Conservation (phyloP, 2,329 filamentous ascomycete genomes). For the Colletotrichum lupini region DNA sequence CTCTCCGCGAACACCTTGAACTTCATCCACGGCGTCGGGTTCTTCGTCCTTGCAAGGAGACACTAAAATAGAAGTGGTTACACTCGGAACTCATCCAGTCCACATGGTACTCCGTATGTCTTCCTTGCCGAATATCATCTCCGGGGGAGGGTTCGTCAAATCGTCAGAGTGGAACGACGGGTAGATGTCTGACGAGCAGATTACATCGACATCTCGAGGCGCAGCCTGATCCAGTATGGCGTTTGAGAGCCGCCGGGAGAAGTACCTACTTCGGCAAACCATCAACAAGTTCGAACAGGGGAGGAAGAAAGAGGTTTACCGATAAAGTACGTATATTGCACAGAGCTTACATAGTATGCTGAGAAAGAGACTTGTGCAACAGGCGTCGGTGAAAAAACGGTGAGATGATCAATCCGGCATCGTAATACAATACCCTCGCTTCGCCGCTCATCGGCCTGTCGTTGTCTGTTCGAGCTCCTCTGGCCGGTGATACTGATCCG, state of each 20-base stretch:
- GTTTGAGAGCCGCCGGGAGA: neutral
- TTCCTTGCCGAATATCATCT: constrained; percentile 25
- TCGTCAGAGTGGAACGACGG: constrained; percentile 3
- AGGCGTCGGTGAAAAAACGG: neutral
- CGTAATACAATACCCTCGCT: neutral
- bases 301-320: neutral
- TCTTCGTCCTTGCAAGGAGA: neutral
- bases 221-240: neutral
- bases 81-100: constrained; percentile 16
- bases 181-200: constrained; percentile 11
- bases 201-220: constrained; percentile 2
- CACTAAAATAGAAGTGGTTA: constrained; percentile 33
- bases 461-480: neutral
- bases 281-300: neutral
- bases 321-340: neutral
- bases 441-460: neutral
- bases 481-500: neutral
- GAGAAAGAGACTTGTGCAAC: neutral
- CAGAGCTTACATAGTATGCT: neutral
- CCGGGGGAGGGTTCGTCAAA: constrained; percentile 9
- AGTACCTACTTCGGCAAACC: neutral
- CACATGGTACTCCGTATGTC: neutral
- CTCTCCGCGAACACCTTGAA: neutral
- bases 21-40: neutral
- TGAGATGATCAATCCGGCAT: neutral